Evolutionary conservation across 306 rosid species (phyloP), one percentile per base, ranked within the genome.

Genomic region (Rosa lucieae): DNA sequence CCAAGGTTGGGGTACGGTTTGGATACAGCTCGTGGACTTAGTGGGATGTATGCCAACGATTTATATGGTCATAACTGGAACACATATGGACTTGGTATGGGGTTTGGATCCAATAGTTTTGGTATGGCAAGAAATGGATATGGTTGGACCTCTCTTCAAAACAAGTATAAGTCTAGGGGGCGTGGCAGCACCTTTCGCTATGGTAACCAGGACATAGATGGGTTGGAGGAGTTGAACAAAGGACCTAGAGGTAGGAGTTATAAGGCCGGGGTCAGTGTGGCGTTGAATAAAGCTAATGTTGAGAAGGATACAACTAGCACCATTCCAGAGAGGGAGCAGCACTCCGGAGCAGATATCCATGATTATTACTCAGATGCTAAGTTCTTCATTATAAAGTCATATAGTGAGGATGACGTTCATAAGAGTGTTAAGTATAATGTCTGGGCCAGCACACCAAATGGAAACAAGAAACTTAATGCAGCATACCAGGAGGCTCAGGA

Each of bases 381-480:
- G 62, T 83, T 89, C 77, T 95, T 93, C 76, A 84, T 95, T 79
- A 95, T 95, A 1, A 95, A 95, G 87, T 95, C 99, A 5, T 95
- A 95, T 46, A 95, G 99, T 13, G 99, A 95, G 82, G 99, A 95
- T 80, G 99, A 95, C 83, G 92, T 95, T 40, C 99, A 95, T 62
- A 95, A 95, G 81, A 93, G 99, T 81, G 93, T 95, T n/a, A 95
- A 95, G 88, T 91, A 93, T 77, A 90, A 81, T 80, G 98, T 93
- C 40, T 95, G 99, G 99, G 99, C 99, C 26, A 95, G 99, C 72
- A 95, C 99, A 4, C 99, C 92, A 59, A 95, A 89, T 80, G 99
- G 99, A 26, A 95, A 95, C 89, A 93, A 91, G 87, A 95, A 93
- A 82, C 99, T 95, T 70, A 89, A 90, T 82, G 92, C 92, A 71